Conservation (phyloP, 768 basidiomycete species). For the Suillus occidentalis region DNA sequence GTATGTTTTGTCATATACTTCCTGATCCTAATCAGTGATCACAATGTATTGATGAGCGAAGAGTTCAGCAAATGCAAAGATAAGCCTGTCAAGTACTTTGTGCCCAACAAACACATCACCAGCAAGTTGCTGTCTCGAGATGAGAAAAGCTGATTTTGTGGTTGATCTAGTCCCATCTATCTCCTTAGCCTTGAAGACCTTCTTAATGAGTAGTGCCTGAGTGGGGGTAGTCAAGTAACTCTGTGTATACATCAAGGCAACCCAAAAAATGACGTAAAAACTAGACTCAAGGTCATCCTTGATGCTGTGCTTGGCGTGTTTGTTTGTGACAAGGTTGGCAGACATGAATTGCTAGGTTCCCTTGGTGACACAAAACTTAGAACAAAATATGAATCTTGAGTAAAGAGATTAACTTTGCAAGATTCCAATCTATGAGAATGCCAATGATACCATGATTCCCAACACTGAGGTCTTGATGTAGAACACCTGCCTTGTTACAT, state of each 20-base stretch:
- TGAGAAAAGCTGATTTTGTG: not conserved
- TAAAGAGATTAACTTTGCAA: slow-evolving; percentile 10
- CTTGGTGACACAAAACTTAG: slow-evolving; percentile 12
- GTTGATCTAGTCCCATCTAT: not conserved
- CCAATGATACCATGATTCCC: slow-evolving; percentile 22
- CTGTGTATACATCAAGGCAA: slow-evolving; percentile 1
- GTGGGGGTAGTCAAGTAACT: not conserved
- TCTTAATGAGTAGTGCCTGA: not conserved
- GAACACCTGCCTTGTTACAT: slow-evolving; percentile 9
- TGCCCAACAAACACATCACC: not conserved
- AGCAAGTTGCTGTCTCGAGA: not conserved
- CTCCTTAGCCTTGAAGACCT: not conserved
- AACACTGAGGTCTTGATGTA: slow-evolving; percentile 9
- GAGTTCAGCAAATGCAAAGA: not conserved
- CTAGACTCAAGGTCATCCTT: slow-evolving; percentile 35
- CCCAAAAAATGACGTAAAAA: slow-evolving; percentile 21
- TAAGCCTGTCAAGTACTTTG: not conserved
- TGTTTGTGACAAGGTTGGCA: slow-evolving; percentile 15
- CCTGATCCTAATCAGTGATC: not conserved
- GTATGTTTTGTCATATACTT: not conserved
- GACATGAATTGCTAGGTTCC: slow-evolving; percentile 38
- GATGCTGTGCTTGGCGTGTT: slow-evolving; percentile 18
- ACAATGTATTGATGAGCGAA: not conserved
- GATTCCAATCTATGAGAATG: slow-evolving; percentile 29
- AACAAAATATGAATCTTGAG: not conserved